Percentiles rank a stretch among this genome's conserved stretches.
These are phyloP conservation scores for Nakazawaea holstii DNA, from an alignment of 805 yeast species.

Conservation along the genomic window DNA sequence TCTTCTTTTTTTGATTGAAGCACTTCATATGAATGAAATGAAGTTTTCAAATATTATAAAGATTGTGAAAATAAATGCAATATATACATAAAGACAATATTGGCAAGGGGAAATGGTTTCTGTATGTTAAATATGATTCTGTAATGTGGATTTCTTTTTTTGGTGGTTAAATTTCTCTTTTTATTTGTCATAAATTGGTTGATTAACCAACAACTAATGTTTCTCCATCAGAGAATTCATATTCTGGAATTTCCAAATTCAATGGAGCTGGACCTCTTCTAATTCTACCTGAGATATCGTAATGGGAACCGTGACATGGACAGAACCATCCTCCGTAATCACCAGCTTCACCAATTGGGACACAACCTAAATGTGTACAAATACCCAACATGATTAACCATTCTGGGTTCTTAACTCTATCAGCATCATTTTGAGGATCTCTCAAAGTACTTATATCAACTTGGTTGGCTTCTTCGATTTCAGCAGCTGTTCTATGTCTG, in stretches of 20 bases:
- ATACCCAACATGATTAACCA: conserved; percentile 99
- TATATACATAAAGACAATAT: conserved; percentile 2
- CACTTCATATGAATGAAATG: no score
- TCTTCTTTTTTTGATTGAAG: no score
- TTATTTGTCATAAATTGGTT: not conserved
- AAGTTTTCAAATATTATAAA: not conserved
- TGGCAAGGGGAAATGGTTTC: not conserved
- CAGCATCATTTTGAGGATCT: conserved; percentile 91
- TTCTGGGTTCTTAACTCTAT: conserved; percentile 94
- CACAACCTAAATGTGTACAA: conserved; percentile 99
- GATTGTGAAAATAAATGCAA: not conserved
- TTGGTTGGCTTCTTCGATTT: conserved; percentile 89
- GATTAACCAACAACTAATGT: conserved; percentile 82
- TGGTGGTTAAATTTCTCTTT: no score
- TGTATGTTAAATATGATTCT: not conserved
- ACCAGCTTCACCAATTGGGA: conserved; percentile 99
- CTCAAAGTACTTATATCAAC: conserved; percentile 76
- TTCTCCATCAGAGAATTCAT: conserved; percentile 76
- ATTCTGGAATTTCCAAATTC: conserved; percentile 94
- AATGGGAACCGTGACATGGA: conserved; percentile 99
- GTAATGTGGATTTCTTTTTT: not conserved
- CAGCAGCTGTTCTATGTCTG: conserved; percentile 94
- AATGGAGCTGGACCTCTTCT: conserved; percentile 99
- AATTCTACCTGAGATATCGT: conserved; percentile 99
- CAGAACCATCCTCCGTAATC: conserved; percentile 99